These are phyloP conservation scores for Torulaspora quercuum DNA, from an alignment of 805 yeast genomes.

Conservation along the genomic window DNA sequence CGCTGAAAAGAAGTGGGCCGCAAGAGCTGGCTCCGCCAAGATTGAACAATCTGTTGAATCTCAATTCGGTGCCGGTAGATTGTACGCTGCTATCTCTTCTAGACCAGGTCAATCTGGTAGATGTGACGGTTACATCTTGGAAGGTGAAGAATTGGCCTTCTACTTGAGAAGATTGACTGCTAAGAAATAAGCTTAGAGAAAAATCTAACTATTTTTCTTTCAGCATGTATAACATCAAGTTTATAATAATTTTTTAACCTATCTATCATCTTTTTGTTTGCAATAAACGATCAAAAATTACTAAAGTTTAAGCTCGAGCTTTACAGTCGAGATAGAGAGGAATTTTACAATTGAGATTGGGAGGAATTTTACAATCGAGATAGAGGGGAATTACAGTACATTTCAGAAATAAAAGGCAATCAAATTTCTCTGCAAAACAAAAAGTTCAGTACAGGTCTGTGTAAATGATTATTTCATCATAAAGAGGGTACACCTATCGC, in stretches of 20 bases:
- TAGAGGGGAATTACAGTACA: slow-evolving; percentile 1
- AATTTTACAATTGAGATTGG: too few relatives aligned
- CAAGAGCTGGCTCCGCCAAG: slow-evolving; percentile 82
- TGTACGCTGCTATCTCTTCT: slow-evolving; percentile 97
- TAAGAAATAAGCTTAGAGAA: slow-evolving; percentile 71
- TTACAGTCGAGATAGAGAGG: too few relatives aligned
- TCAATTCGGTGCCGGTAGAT: slow-evolving; percentile 98
- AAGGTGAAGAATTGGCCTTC: slow-evolving; percentile 99
- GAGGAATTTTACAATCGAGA: slow-evolving; percentile 1
- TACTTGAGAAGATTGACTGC: slow-evolving; percentile 99
- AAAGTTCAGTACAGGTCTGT: slow-evolving; percentile 41
- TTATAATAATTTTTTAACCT: slow-evolving; percentile 18
- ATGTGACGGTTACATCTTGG: slow-evolving; percentile 99
- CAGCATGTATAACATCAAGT: slow-evolving; percentile 21
- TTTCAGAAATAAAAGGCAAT: slow-evolving; percentile 31
- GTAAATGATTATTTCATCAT: slow-evolving; percentile 37
- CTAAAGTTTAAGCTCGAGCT: too few relatives aligned
- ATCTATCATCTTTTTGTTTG: slow-evolving; percentile 10
- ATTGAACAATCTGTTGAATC: slow-evolving; percentile 87
- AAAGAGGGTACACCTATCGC: slow-evolving; percentile 6
- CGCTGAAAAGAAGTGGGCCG: slow-evolving; percentile 87
- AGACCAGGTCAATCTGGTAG: slow-evolving; percentile 99
- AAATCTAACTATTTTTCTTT: slow-evolving; percentile 9
- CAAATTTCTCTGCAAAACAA: slow-evolving; percentile 36
- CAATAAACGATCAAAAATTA: slow-evolving; percentile 2